Evolutionary conservation across 2,329 filamentous ascomycete species (phyloP).

Genomic region (Plectosphaerella sp.): DNA sequence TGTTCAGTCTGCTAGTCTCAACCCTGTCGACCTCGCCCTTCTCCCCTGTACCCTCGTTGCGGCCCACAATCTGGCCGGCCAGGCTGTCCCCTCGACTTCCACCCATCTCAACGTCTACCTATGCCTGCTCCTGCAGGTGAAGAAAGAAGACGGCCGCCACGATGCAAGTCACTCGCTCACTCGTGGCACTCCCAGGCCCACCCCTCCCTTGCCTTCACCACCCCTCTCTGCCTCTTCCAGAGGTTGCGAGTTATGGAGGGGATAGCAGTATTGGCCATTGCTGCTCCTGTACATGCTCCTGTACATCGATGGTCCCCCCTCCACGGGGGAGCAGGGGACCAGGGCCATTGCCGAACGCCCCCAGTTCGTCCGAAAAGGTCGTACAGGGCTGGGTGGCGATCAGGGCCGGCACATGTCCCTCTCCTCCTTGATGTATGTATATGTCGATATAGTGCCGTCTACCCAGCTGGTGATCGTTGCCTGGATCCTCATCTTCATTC

Average conservation of each 20-base stretch:
- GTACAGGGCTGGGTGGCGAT: neutral
- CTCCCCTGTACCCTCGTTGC: neutral
- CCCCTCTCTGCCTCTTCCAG: neutral
- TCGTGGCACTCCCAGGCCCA: neutral
- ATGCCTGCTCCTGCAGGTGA: neutral
- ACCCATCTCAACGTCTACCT: neutral
- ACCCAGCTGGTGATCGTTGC: neutral
- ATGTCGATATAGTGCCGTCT: neutral
- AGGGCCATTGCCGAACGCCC: neutral
- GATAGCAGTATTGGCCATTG: too few species aligned
- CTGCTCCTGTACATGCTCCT: too few species aligned
- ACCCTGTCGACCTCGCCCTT: neutral
- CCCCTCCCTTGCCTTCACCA: conserved; percentile 1
- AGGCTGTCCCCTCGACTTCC: too few species aligned
- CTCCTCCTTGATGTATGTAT: neutral
- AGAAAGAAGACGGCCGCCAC: neutral
- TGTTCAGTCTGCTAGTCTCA: neutral
- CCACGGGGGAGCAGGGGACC: neutral
- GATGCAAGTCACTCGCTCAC: neutral
- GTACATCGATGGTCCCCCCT: neutral
- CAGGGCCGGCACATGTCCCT: neutral
- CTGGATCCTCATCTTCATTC: neutral
- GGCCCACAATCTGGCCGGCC: too few species aligned
- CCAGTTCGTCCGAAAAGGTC: too few species aligned
- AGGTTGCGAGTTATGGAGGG: too few species aligned